Evolutionary conservation across 2,329 filamentous ascomycete genomes (phyloP).

Genomic region (Aspergillus pseudonomiae): DNA sequence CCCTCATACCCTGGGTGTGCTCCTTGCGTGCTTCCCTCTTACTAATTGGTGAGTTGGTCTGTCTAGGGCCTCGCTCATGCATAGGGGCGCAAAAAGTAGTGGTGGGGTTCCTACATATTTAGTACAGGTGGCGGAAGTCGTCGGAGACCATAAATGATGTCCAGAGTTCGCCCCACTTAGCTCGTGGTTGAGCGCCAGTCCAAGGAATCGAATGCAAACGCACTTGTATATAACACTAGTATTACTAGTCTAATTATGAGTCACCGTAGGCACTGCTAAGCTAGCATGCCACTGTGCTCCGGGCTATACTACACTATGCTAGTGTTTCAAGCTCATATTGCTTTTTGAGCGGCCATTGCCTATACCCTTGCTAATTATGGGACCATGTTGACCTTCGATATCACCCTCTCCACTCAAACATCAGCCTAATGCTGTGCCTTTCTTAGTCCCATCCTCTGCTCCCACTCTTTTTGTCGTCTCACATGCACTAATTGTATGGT

Average conservation of each 20-base stretch:
- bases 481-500: not conserved
- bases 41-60: too few species aligned
- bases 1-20: not conserved
- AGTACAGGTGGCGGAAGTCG: not conserved
- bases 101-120: too few species aligned
- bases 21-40: too few species aligned
- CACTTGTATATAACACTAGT: not conserved
- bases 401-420: not conserved
- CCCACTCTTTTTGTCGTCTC: fast-evolving
- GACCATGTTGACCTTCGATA: too few species aligned
- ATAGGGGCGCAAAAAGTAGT: too few species aligned
- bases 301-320: too few species aligned
- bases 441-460: not conserved
- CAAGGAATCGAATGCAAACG: too few species aligned
- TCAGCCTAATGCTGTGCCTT: not conserved
- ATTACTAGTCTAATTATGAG: not conserved
- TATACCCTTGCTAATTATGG: too few species aligned
- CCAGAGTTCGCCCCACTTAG: not conserved
- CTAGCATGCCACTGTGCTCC: too few species aligned
- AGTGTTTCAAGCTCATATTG: too few species aligned
- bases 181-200: not conserved
- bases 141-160: not conserved
- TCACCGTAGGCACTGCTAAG: not conserved
- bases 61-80: too few species aligned
- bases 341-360: too few species aligned